A percentile compares a stretch with the other conserved stretches of the same genome.
These are phyloP conservation scores for Golubevia pallescens DNA, from an alignment of 1,284 basidiomycete genomes.

Conservation along the genomic window DNA sequence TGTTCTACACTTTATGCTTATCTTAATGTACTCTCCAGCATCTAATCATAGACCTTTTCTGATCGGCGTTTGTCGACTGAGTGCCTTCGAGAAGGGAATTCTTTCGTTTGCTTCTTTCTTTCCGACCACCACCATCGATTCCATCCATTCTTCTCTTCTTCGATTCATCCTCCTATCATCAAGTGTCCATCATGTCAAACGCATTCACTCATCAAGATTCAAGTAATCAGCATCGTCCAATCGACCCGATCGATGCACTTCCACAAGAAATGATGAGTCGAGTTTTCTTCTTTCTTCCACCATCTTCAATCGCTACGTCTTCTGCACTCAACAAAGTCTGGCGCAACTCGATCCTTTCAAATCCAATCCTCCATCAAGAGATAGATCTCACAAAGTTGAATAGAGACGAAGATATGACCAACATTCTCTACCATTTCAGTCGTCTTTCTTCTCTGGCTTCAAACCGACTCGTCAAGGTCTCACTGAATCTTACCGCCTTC, in stretches of 20 bases:
- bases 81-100: too few relatives aligned
- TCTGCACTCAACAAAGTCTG: background rate
- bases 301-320: background rate
- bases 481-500: background rate
- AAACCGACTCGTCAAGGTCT: background rate
- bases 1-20: too few relatives aligned
- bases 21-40: too few relatives aligned
- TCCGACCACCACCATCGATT: too few relatives aligned
- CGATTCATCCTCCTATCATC: too few relatives aligned
- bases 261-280: background rate
- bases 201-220: too few relatives aligned
- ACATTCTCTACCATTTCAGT: background rate
- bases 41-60: too few relatives aligned
- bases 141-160: too few relatives aligned
- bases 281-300: background rate
- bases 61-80: too few relatives aligned
- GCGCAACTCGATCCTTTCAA: background rate
- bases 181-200: too few relatives aligned
- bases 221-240: too few relatives aligned
- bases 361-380: background rate
- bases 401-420: background rate
- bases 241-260: background rate
- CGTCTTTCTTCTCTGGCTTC: background rate
- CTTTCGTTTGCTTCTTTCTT: too few relatives aligned
- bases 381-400: background rate